A percentile compares a stretch with the other conserved stretches of the same genome.
Evolutionary conservation across 257 asterid species (phyloP).

Genomic region (Capsicum pubescens): DNA sequence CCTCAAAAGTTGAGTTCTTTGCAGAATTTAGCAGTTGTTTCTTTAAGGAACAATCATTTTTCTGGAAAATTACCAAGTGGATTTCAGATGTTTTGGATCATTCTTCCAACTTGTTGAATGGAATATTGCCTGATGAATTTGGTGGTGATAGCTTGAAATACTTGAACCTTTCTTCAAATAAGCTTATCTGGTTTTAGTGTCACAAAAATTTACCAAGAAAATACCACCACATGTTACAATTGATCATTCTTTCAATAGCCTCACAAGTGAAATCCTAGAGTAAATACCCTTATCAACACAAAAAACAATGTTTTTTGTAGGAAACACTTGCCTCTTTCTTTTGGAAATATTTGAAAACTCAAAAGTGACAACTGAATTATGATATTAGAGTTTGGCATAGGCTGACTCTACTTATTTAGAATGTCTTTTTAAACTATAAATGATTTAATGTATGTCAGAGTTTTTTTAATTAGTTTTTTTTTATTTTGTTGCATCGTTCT

Average conservation of each 20-base stretch:
- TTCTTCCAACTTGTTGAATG: slow-evolving; percentile 67
- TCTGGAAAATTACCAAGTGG: slow-evolving; percentile 61
- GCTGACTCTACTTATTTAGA: no score
- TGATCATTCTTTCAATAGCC: slow-evolving; percentile 79
- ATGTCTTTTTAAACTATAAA: no score
- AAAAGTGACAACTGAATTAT: no score
- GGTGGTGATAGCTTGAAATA: slow-evolving; percentile 63
- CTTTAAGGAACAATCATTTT: slow-evolving; percentile 56
- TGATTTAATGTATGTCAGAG: no score
- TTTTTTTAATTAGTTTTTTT: no score
- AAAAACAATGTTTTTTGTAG: slow-evolving; percentile 63
- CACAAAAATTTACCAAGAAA: slow-evolving; percentile 55
- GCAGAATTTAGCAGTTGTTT: slow-evolving; percentile 55
- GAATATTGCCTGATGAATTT: slow-evolving; percentile 70
- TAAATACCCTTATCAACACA: slow-evolving; percentile 56
- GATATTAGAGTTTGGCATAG: no score
- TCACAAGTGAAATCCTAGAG: slow-evolving; percentile 79
- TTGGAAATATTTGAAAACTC: no score
- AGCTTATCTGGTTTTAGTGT: slow-evolving; percentile 60
- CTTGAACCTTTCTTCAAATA: slow-evolving; percentile 81
- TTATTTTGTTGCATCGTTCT: no score
- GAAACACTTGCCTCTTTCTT: slow-evolving; percentile 40
- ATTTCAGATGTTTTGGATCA: slow-evolving; percentile 59
- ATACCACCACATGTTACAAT: slow-evolving; percentile 63
- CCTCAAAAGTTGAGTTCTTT: slow-evolving; percentile 50